Evolutionary conservation across 108 stramenopile genomes (phyloP).

Genomic region (Phaeodactylum tricornutum): DNA sequence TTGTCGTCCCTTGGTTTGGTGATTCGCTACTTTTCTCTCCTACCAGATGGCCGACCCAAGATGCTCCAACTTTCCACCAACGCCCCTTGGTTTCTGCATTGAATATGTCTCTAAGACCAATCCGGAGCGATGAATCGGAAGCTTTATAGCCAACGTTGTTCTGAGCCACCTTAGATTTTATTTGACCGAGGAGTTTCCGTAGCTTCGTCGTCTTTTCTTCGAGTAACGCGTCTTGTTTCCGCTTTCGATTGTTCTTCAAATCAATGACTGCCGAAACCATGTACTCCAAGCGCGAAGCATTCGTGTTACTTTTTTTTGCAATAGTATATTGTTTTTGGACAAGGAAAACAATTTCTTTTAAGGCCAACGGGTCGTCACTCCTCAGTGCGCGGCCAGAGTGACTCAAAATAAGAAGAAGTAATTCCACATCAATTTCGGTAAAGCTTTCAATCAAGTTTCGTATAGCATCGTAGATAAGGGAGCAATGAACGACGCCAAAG

Average conservation of each 20-base stretch:
- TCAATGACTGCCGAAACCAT: slow-evolving; percentile 88
- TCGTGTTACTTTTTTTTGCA: slow-evolving; percentile 11
- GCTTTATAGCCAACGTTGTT: slow-evolving; percentile 19
- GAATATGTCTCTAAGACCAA: slow-evolving; percentile 70
- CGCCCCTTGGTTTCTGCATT: slow-evolving; percentile 78
- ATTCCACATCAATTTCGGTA: slow-evolving; percentile 77
- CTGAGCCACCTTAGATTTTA: slow-evolving; percentile 54
- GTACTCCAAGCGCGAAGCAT: slow-evolving; percentile 63
- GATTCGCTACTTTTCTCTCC: slow-evolving; percentile 14
- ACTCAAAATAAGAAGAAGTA: slow-evolving; percentile 73
- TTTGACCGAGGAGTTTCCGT: slow-evolving; percentile 72
- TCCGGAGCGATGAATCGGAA: slow-evolving; percentile 61
- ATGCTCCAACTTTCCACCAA: slow-evolving; percentile 93
- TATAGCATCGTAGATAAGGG: slow-evolving; percentile 84
- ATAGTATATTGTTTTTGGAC: slow-evolving; percentile 58
- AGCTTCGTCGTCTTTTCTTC: slow-evolving; percentile 54
- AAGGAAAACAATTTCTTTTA: slow-evolving; percentile 84
- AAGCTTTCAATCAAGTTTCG: slow-evolving; percentile 75
- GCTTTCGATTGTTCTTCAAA: slow-evolving; percentile 87
- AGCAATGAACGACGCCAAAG: slow-evolving; percentile 76
- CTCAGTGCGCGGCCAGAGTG: slow-evolving; percentile 83
- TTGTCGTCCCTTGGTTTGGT: slow-evolving; percentile 3
- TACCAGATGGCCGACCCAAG: slow-evolving; percentile 80
- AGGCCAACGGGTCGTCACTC: slow-evolving; percentile 84
- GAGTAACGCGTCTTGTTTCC: slow-evolving; percentile 57